Base-by-base conservation (phyloP, 768 basidiomycete species). In the Aureoboletus auriporus region DNA sequence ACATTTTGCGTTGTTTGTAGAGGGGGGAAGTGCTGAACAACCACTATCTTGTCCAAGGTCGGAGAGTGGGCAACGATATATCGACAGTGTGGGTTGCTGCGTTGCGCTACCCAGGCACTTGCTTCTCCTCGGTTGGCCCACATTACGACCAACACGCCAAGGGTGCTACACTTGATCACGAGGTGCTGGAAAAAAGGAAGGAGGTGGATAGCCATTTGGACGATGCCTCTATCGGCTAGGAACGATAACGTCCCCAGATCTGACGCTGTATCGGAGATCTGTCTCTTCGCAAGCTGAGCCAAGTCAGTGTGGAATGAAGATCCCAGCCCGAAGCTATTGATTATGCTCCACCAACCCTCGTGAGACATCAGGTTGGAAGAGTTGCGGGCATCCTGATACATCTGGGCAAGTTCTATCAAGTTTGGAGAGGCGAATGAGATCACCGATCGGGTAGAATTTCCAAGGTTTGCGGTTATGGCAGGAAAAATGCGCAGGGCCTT, bases 401-500 rank as follows among this genome's bases (percentile, higher is more conserved):
- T 65, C 27, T 79, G 71, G 31, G 68, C 55, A 9, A 98, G 76
- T 66, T 99, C 96, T 20, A 87, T 67, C 26, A 84, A 63, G 67
- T 99, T 99, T 1, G 96, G 96, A 0, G 94, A 87, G 39, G 83
- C 76, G 56, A 83, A 90, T 3, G 83, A 71, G 39, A 96, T 70
- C 3, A 83, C 79, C 5, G 82, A 61, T 39, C 55, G 58, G 7
- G 54, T 47, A 51, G 46, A 50, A 38, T 61, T 61, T 39, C 72
- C 53, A 7, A 72, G 39, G 29, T 69, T 70, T 12, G 73, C 66
- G 5, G 69, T 62, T 42, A 88, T 66, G 1, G 89, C 82, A 0
- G 82, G 76, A 6, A 96, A 61, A 50, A 98, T 82, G 3, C 75
- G 70, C 2, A 73, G 71, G 0, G 89, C 84, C 69, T 98, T 98